A percentile compares a stretch with the other conserved stretches of the same genome.
Evolutionary conservation across 345 rosid species (phyloP).

Genomic region (Eutrema yunnanense): DNA sequence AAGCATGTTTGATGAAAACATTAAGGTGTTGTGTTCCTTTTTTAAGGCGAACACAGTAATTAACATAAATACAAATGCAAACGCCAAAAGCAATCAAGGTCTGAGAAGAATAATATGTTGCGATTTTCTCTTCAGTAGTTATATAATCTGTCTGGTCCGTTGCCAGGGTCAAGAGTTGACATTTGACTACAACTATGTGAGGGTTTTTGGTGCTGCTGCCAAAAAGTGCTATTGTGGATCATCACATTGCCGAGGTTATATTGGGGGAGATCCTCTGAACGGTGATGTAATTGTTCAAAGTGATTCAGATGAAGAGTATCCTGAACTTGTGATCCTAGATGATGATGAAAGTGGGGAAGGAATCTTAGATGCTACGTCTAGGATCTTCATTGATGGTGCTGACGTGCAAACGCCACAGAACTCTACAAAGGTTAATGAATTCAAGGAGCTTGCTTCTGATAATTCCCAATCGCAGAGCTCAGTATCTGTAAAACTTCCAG

Average conservation of each 20-base stretch:
- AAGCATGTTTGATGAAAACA: not conserved
- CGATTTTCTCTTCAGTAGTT: not conserved
- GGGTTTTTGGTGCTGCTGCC: constrained; percentile 98
- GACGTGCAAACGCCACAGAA: constrained; percentile 27
- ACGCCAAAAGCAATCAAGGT: not conserved
- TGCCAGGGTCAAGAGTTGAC: constrained; percentile 90
- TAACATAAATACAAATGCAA: not conserved
- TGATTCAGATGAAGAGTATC: constrained; percentile 98
- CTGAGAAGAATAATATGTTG: not conserved
- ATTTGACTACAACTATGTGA: constrained; percentile 96
- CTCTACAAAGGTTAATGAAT: constrained; percentile 28
- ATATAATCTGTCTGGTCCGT: constrained; percentile 11
- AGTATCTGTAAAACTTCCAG: constrained; percentile 31
- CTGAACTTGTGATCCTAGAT: constrained; percentile 86
- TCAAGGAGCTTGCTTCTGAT: constrained; percentile 32
- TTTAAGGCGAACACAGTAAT: not conserved
- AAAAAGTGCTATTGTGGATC: constrained; percentile 92
- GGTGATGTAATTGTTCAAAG: constrained; percentile 79
- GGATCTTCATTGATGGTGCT: constrained; percentile 27
- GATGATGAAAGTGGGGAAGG: constrained; percentile 48
- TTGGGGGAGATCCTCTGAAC: constrained; percentile 87
- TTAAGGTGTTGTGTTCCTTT: not conserved
- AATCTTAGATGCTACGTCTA: constrained; percentile 28
- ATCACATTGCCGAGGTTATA: constrained; percentile 83
- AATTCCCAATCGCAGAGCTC: constrained; percentile 25